Percentiles rank a stretch among this genome's conserved stretches.
These are phyloP conservation scores for Aspergillus sp. DNA, from an alignment of 2,329 filamentous ascomycete genomes.

Conservation along the genomic window DNA sequence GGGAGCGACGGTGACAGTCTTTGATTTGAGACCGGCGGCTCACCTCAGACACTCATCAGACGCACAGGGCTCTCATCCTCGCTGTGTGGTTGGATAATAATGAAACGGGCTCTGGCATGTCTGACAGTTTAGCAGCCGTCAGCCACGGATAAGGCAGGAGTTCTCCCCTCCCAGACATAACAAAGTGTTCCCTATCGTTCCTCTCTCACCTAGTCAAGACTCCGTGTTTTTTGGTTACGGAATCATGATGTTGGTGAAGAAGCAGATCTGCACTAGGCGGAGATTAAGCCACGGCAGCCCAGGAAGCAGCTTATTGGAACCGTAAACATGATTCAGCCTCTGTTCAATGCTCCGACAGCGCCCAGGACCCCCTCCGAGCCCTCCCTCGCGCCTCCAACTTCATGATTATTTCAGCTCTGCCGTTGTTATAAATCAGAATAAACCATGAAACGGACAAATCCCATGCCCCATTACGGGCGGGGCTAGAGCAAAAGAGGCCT, in stretches of 20 bases:
- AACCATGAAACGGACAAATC: background rate
- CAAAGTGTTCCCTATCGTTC: background rate
- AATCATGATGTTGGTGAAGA: background rate
- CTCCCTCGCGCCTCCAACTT: background rate
- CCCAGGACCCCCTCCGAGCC: background rate
- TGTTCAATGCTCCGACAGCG: background rate
- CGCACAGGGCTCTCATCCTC: no score
- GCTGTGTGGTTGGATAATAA: no score
- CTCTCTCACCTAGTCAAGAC: background rate
- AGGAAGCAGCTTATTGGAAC: background rate
- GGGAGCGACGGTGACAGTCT: background rate
- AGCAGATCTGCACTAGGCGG: slow-evolving; percentile 13
- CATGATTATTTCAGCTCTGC: background rate
- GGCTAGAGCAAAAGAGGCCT: background rate
- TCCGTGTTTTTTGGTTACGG: background rate
- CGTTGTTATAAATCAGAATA: background rate
- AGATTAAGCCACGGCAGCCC: slow-evolving; percentile 12
- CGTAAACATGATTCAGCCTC: background rate
- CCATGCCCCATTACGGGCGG: slow-evolving; percentile 1
- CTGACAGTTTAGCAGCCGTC: no score
- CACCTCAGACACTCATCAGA: background rate
- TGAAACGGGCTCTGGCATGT: no score
- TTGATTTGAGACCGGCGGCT: background rate
- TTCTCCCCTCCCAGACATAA: no score
- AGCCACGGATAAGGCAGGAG: no score